Evolutionary conservation across 2,329 filamentous ascomycete species (phyloP).

Genomic region (Penicillium janthinellum): DNA sequence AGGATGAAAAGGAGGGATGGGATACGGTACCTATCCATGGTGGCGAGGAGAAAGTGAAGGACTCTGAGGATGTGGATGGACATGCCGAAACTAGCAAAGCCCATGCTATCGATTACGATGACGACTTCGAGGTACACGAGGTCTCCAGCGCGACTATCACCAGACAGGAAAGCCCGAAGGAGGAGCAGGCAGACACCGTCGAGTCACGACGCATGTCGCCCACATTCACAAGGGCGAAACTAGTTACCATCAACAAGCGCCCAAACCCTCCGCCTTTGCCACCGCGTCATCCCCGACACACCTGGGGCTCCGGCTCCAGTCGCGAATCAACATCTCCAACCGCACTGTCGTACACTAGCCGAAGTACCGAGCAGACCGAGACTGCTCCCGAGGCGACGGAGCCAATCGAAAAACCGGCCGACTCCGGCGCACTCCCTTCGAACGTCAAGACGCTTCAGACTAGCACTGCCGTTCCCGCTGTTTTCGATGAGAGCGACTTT

Average conservation of each 20-base stretch:
- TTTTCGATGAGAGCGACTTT: slow-evolving; percentile 32
- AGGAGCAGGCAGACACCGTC: slow-evolving; percentile 45
- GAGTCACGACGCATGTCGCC: slow-evolving; percentile 62
- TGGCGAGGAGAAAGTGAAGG: slow-evolving; percentile 15
- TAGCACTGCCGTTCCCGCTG: slow-evolving; percentile 17
- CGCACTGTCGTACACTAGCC: slow-evolving; percentile 28
- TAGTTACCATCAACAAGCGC: slow-evolving; percentile 84
- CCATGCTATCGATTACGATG: slow-evolving; percentile 26
- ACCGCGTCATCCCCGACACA: slow-evolving; percentile 64
- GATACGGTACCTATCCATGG: slow-evolving; percentile 27
- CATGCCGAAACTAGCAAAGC: slow-evolving; percentile 17
- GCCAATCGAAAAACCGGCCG: slow-evolving; percentile 20
- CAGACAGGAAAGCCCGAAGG: slow-evolving; percentile 44
- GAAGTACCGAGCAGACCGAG: slow-evolving; percentile 26
- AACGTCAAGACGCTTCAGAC: slow-evolving; percentile 21
- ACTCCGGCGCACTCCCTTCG: slow-evolving; percentile 11
- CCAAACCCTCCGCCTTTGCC: slow-evolving; percentile 72
- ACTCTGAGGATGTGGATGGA: slow-evolving; percentile 15
- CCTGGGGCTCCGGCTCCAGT: slow-evolving; percentile 28
- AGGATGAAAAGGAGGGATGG: slow-evolving; percentile 29
- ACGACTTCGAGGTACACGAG: slow-evolving; percentile 42
- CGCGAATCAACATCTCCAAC: slow-evolving; percentile 29
- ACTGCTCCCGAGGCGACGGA: slow-evolving; percentile 21
- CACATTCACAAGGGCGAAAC: slow-evolving; percentile 71
- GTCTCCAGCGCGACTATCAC: slow-evolving; percentile 58